Conservation (phyloP, 2,329 filamentous ascomycete genomes). For the Lithohypha guttulata region DNA sequence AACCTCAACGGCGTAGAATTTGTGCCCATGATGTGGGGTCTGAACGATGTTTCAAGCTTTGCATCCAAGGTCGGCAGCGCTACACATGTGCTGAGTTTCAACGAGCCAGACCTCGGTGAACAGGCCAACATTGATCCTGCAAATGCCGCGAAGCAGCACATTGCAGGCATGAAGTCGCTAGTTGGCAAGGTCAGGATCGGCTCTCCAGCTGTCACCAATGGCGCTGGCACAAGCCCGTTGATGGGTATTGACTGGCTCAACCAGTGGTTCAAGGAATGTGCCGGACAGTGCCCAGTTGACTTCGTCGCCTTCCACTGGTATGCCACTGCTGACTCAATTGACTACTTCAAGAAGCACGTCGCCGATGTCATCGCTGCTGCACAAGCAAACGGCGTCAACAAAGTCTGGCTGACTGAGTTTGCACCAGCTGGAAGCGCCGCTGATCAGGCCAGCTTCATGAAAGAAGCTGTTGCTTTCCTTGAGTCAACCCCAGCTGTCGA, state of each 20-base stretch:
- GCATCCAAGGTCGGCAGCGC: conserved; percentile 25
- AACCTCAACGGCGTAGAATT: conserved; percentile 29
- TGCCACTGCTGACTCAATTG: conserved; percentile 22
- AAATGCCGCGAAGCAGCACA: conserved; percentile 29
- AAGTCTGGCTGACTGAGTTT: conserved; percentile 39
- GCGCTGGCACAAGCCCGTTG: conserved; percentile 17
- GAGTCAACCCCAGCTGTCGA: conserved; percentile 29
- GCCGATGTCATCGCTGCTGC: conserved; percentile 28
- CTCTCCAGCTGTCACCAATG: conserved; percentile 34
- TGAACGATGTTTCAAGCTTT: conserved; percentile 16
- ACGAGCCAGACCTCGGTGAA: conserved; percentile 34
- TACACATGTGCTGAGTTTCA: conserved; percentile 34
- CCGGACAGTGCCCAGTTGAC: conserved; percentile 28
- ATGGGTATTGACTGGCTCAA: conserved; percentile 33
- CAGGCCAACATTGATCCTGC: conserved; percentile 31
- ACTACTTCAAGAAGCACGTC: conserved; percentile 31
- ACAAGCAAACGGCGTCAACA: conserved; percentile 25
- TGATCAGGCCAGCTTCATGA: conserved; percentile 27
- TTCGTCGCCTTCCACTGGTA: conserved; percentile 39
- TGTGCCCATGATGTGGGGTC: conserved; percentile 36
- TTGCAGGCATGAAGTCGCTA: conserved; percentile 30
- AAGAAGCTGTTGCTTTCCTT: conserved; percentile 30
- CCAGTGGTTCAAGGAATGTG: conserved; percentile 30
- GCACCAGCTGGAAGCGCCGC: conserved; percentile 19
- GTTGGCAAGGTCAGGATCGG: conserved; percentile 30